Evolutionary conservation across 352 stramenopile genomes (phyloP).

Genomic region (Phytophthora kernoviae): DNA sequence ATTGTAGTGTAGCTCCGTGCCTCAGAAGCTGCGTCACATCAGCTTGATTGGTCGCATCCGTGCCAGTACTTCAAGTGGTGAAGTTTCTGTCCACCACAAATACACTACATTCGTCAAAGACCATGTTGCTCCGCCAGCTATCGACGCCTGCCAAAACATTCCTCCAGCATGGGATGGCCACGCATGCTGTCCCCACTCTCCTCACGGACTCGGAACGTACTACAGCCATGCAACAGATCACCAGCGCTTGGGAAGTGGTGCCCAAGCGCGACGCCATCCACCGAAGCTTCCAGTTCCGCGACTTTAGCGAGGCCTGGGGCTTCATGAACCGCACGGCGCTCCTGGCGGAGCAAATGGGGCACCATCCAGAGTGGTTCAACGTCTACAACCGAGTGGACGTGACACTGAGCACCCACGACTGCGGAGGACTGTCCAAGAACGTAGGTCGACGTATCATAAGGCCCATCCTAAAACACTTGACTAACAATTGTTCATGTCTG

Average conservation of each 20-base stretch:
- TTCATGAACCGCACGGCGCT: constrained; percentile 83
- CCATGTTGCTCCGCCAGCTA: no score
- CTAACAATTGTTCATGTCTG: no score
- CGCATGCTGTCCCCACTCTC: constrained; percentile 45
- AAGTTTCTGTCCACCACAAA: no score
- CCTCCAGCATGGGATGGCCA: constrained; percentile 3
- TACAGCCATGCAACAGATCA: constrained; percentile 48
- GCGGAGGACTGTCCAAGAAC: constrained; percentile 92
- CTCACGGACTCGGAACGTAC: constrained; percentile 53
- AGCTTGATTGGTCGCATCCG: no score
- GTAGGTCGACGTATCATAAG: constrained; percentile 22
- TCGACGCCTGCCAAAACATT: no score
- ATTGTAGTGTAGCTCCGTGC: no score
- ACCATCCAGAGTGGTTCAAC: constrained; percentile 99
- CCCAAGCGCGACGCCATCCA: constrained; percentile 80
- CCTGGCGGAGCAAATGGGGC: constrained; percentile 90
- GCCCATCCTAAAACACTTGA: no score
- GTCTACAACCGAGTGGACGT: constrained; percentile 98
- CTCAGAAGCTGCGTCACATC: no score
- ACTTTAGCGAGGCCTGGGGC: constrained; percentile 83
- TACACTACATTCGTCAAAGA: no score
- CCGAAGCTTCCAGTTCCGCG: constrained; percentile 82
- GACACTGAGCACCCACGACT: constrained; percentile 97
- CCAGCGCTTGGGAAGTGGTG: constrained; percentile 53
- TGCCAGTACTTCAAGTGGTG: no score